Conservation (phyloP, 495 filamentous ascomycete genomes). For the Hyphodiscus hymeniophilus region DNA sequence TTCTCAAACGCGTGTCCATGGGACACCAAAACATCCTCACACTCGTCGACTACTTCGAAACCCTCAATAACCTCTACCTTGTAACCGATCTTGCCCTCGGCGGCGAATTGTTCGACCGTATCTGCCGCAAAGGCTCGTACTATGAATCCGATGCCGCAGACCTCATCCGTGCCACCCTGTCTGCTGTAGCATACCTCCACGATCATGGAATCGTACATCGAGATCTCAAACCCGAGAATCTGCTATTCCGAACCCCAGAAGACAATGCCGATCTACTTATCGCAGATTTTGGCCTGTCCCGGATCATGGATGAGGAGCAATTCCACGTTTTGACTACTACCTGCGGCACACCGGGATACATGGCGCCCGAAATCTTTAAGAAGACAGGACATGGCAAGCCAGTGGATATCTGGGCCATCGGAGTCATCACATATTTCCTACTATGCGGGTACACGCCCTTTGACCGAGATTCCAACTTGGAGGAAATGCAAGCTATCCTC, state of each 20-base stretch:
- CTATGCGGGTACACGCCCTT: slow-evolving; percentile 98
- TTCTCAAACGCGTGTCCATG: slow-evolving; percentile 93
- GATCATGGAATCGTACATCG: slow-evolving; percentile 98
- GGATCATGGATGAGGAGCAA: slow-evolving; percentile 99
- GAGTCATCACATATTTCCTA: slow-evolving; percentile 92
- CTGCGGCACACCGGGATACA: slow-evolving; percentile 95
- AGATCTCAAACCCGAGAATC: slow-evolving; percentile 67
- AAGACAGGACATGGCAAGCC: slow-evolving; percentile 82
- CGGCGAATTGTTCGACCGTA: slow-evolving; percentile 95
- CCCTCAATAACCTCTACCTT: slow-evolving; percentile 97
- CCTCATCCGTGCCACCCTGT: slow-evolving; percentile 87
- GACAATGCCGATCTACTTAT: slow-evolving; percentile 87
- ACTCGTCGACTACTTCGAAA: slow-evolving; percentile 98
- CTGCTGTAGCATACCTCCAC: slow-evolving; percentile 96
- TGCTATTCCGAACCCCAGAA: slow-evolving; percentile 72
- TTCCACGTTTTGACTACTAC: slow-evolving; percentile 97
- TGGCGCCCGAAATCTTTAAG: slow-evolving; percentile 89
- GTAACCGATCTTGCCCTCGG: slow-evolving; percentile 96
- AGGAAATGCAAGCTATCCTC: slow-evolving; percentile 98
- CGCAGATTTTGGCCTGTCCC: slow-evolving; percentile 86
- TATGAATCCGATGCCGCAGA: slow-evolving; percentile 96
- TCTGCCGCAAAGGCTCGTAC: slow-evolving; percentile 96
- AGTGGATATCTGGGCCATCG: slow-evolving; percentile 95
- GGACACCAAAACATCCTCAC: slow-evolving; percentile 97
- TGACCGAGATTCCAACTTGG: slow-evolving; percentile 92